Base-by-base conservation (phyloP, 2,329 filamentous ascomycete species). In the Cyclaneusma minus region DNA sequence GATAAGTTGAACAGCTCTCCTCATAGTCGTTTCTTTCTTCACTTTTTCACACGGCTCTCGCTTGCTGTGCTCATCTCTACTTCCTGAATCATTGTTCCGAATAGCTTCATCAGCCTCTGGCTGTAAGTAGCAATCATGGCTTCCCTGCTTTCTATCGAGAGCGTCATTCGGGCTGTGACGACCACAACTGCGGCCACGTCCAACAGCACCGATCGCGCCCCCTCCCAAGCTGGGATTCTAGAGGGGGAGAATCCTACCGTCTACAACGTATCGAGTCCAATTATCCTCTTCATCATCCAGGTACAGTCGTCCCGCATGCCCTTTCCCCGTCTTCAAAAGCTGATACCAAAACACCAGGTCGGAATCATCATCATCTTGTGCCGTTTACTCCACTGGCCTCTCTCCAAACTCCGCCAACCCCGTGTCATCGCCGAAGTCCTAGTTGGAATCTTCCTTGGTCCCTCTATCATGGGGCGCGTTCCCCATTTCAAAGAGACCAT, bases 391-490 rank as follows among this genome's bases (percentile, higher is more conserved):
- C 78, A 87, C 47, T 84, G 67, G 55, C 81, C 80, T 7, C 64
- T 87, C 4, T 75, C 75, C 39, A 75, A 73, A 42, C 61, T 89
- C 25, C 71, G 77, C 29, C 81, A 89, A 45, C 81, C 81, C 35
- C 70, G 77, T 24, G 81, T 89, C 38, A 85, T 89, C 40, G 76
- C 80, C 25, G 81, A 89, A 53, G 80, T 89, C 31, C 70, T 87
- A 29, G 79, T 77, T n/a, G 81, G 80, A 28, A 81, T 89, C 43
- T 51, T 93, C 19, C 64, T 93, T 2, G 84, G 84, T 3, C 84
- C 84, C 2, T 89, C 84, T 0, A 78, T 91, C 13, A 77, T 92
- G 70, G 83, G 83, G 43, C 72, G 77, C 27, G 83, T 92, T 13
- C 82, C 82, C 1, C 71, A 74, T 20, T 93, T 92, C 54, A 61